Percentiles rank a stretch among this genome's conserved stretches.
phyloP scores from a whole-genome alignment of 2,329 filamentous ascomycete genomes.

The Pseudocercospora pini-densiflorae region DNA sequence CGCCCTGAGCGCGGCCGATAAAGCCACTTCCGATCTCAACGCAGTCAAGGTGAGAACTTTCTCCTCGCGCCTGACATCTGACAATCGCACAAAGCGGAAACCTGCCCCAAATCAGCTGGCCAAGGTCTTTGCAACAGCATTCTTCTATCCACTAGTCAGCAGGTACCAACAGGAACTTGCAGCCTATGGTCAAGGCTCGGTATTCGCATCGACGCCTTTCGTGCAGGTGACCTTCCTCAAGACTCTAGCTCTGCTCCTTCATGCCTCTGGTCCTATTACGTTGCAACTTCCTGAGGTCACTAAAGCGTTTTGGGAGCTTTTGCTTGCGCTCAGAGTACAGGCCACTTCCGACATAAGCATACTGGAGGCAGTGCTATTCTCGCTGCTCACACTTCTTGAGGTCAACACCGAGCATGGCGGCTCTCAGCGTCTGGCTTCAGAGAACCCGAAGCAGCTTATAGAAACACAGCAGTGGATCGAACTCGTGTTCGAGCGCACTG shows the following conservation, averaged over 20 bases:
- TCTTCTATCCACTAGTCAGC: slow-evolving; percentile 86
- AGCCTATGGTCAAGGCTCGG: slow-evolving; percentile 45
- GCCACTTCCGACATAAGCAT: slow-evolving; percentile 58
- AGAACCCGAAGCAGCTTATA: slow-evolving; percentile 75
- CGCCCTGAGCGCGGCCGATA: slow-evolving; percentile 79
- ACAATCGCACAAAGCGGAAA: slow-evolving; percentile 58
- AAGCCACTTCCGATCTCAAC: slow-evolving; percentile 73
- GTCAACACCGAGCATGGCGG: slow-evolving; percentile 66
- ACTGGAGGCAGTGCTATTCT: slow-evolving; percentile 75
- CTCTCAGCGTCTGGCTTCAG: slow-evolving; percentile 72
- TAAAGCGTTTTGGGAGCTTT: slow-evolving; percentile 79
- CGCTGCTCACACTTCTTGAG: slow-evolving; percentile 79
- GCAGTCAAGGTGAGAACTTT: slow-evolving; percentile 89
- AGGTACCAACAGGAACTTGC: slow-evolving; percentile 57
- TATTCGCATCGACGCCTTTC: slow-evolving; percentile 73
- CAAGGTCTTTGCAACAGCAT: slow-evolving; percentile 71
- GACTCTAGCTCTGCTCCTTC: slow-evolving; percentile 80
- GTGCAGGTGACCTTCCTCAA: slow-evolving; percentile 81
- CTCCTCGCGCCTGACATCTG: slow-evolving; percentile 72
- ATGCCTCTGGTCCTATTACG: slow-evolving; percentile 81
- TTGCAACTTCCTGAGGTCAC: slow-evolving; percentile 79
- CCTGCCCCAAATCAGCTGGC: slow-evolving; percentile 77
- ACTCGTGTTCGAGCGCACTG: slow-evolving; percentile 66
- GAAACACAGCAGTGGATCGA: slow-evolving; percentile 89
- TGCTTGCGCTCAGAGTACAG: slow-evolving; percentile 69